These are phyloP conservation scores for Myxozyma neglecta DNA, from an alignment of 805 yeast genomes.

Conservation along the genomic window DNA sequence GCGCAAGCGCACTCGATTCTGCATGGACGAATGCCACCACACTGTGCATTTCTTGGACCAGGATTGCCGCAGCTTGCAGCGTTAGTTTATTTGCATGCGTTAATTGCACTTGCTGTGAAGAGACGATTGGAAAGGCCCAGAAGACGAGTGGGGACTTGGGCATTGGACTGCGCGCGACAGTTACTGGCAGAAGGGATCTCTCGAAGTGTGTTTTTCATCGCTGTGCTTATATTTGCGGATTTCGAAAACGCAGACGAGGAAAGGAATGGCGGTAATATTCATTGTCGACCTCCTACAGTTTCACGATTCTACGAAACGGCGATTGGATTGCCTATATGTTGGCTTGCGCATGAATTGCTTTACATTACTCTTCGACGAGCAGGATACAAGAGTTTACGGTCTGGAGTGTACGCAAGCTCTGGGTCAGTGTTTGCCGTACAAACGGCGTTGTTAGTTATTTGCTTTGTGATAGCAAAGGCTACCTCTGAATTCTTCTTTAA, in stretches of 20 bases:
- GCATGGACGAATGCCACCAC: not conserved
- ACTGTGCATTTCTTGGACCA: not conserved
- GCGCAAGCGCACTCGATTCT: too few species aligned
- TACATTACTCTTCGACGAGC: not conserved
- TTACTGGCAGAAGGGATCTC: not conserved
- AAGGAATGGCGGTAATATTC: not conserved
- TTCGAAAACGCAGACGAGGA: not conserved
- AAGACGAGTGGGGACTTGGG: conserved; percentile 1
- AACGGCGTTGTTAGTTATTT: conserved; percentile 13
- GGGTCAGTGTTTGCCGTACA: conserved; percentile 8
- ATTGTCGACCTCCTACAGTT: conserved; percentile 17
- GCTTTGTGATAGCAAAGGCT: conserved; percentile 5
- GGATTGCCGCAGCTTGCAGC: not conserved
- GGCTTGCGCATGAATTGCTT: not conserved
- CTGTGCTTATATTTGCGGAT: not conserved
- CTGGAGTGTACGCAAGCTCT: not conserved
- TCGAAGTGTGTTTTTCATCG: not conserved
- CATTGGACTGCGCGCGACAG: conserved; percentile 2
- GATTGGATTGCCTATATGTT: conserved; percentile 17
- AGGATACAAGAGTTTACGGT: not conserved
- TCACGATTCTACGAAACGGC: conserved; percentile 3
- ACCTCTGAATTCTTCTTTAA: not conserved
- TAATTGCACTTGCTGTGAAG: not conserved
- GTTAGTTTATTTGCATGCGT: not conserved
- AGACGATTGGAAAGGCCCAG: conserved; percentile 2